phyloP scores from a whole-genome alignment of 352 stramenopile genomes.

The Hyaloperonospora brassicae region DNA sequence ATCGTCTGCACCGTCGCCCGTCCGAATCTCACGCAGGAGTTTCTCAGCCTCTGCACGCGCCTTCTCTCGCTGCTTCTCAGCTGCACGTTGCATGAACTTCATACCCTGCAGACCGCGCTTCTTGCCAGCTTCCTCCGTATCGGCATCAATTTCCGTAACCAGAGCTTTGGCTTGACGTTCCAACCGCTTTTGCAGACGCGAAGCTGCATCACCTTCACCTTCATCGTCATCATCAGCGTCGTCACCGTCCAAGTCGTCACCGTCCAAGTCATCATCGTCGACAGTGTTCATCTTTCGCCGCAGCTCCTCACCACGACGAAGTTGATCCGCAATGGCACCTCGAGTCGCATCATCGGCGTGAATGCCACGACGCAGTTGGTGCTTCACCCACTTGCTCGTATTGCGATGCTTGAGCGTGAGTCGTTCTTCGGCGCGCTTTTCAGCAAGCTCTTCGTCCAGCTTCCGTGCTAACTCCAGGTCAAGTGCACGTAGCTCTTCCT shows the following conservation, averaged over 20 bases:
- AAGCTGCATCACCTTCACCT: slow-evolving; percentile 47
- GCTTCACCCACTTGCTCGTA: slow-evolving; percentile 96
- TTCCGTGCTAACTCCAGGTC: slow-evolving; percentile 67
- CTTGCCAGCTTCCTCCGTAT: slow-evolving; percentile 41
- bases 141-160: slow-evolving; percentile 66
- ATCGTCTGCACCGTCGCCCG: slow-evolving; percentile 74
- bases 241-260: slow-evolving; percentile 25
- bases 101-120: slow-evolving; percentile 89
- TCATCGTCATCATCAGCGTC: slow-evolving; percentile 44
- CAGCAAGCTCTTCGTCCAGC: slow-evolving; percentile 76
- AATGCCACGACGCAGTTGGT: slow-evolving; percentile 88
- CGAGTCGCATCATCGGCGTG: slow-evolving; percentile 89
- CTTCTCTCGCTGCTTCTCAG: slow-evolving; percentile 90
- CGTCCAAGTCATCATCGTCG: slow-evolving; percentile 40
- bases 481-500: slow-evolving; percentile 60
- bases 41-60: slow-evolving; percentile 89
- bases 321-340: slow-evolving; percentile 81
- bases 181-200: slow-evolving; percentile 51
- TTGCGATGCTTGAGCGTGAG: slow-evolving; percentile 97
- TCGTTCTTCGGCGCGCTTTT: slow-evolving; percentile 93
- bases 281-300: slow-evolving; percentile 87
- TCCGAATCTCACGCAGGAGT: slow-evolving; percentile 90
- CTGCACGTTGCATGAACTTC: slow-evolving; percentile 97
- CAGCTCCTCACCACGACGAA: slow-evolving; percentile 89
- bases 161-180: slow-evolving; percentile 65